Base-by-base conservation (phyloP, 306 rosid species). In the Coriaria nepalensis region DNA sequence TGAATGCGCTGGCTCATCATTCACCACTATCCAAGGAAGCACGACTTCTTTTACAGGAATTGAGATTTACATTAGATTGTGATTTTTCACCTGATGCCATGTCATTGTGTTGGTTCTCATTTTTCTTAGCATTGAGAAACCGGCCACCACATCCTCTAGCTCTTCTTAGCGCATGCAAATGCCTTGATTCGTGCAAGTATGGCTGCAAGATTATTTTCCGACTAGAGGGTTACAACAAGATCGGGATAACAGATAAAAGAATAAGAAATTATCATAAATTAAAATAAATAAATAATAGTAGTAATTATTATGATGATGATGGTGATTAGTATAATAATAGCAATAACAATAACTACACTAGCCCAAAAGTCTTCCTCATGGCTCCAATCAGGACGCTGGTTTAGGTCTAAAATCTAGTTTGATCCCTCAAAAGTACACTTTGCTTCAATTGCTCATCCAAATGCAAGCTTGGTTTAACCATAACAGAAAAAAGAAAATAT, bases 91-190 rank as follows among this genome's bases (percentile, higher is more conserved):
- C 57, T 43, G 92, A 73, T 33, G 70, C 47, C 14, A 52, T 75
- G 63, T 73, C 80, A 11, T 70, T 52, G 48, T 66, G 80, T 49
- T 74, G 61, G 50, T 82, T 66, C 56, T 74, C 96, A 9, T 64
- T 32, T 68, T 86, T 79, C 75, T 86, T 86, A 43, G 93, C 60
- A 63, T 86, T 86, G 60, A 86, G 78, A 77, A 86, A 86, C 49
- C 96, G 77, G 13, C 96, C 96, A 41, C 96, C 96, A 39, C 94
- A 79, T 68, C 96, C 96, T 57, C 96, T 75, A 43, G 83, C 90
- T 68, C 94, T 74, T 67, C 82, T 77, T 52, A 86, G 52, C 10
- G 96, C 96, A 45, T 82, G 96, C 74, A 72, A 53, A 70, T 86
- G 96, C 34, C 96, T 86, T 42, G 96, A 86, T 69, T 86, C 96